Evolutionary conservation across 148 eudicot species (phyloP), one percentile per base, ranked within the genome.

Genomic region (Talinum fruticosum): DNA sequence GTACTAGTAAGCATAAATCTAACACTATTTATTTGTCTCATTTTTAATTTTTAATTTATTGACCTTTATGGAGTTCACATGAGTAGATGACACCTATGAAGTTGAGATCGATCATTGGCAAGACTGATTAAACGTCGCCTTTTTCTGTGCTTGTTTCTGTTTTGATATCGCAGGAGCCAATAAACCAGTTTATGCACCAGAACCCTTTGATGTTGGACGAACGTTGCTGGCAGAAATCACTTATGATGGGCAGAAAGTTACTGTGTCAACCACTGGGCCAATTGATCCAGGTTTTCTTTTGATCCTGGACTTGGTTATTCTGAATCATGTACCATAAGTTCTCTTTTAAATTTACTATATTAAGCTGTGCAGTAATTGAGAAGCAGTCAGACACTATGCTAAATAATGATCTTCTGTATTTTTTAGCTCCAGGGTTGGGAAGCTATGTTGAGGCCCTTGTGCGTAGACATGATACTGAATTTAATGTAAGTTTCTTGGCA

Each of bases 401-500:
- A 57, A 26, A 10, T 26, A 23, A 2, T 59, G 13, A 47, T 38
- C 49, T 36, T 75, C 78, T 70, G 66, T 62, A 15, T 51, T 51
- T 51, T 75, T 75, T 97, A 96, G 99, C 99, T 85, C 90, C 99
- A 37, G 99, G 99, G 73, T 89, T 96, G 85, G 99, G 99, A 75
- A 96, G 90, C 91, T 96, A 93, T 75, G 98, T 93, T 69, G 99
- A 96, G 89, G 94, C 99, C 77, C 89, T 96, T 87, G 94, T 93
- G 78, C 89, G 88, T 32, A 86, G 95, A 75, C 97, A 91, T 81
- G 99, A 96, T 68, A 93, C 89, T 1, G 98, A 91, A 76, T 93
- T 96, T 62, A 96, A 91, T 77, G 99, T 96, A 88, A 53, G 94
- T 79, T 72, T 69, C 38, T 13, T 44, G 37, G 24, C 69, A 1